Evolutionary conservation across 2,329 filamentous ascomycete genomes (phyloP).

Genomic region (Xylariaceae sp.): DNA sequence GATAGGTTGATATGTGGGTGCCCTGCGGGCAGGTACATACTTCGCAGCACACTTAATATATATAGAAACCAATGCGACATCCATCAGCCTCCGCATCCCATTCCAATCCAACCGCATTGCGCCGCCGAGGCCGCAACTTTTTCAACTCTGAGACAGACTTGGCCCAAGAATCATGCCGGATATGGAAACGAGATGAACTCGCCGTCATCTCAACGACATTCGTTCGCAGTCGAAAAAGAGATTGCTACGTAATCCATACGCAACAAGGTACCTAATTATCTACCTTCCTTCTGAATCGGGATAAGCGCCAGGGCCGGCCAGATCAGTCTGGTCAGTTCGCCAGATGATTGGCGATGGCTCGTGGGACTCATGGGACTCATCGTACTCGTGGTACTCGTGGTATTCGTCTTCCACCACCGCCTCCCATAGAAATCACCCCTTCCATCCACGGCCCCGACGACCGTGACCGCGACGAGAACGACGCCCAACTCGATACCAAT

Average conservation of each 20-base stretch:
- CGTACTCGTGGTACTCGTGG: no score
- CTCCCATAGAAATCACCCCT: conserved; percentile 36
- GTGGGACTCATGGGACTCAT: conserved; percentile 20
- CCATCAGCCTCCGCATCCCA: no score
- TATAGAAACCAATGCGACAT: no score
- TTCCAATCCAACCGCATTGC: neutral
- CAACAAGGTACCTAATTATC: neutral
- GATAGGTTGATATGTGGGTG: no score
- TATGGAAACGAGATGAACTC: conserved; percentile 30
- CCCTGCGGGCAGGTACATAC: no score
- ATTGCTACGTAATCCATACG: neutral
- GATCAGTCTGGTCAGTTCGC: neutral
- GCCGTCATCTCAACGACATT: conserved; percentile 3
- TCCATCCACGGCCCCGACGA: conserved; percentile 34
- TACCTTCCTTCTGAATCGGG: conserved; percentile 29
- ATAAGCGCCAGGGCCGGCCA: conserved; percentile 29
- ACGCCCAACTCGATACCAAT: conserved; percentile 1
- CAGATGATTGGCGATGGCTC: conserved; percentile 29
- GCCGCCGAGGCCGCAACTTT: conserved; percentile 5
- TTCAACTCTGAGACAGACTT: neutral
- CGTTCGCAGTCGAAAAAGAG: conserved; percentile 19
- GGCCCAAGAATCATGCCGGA: conserved; percentile 2
- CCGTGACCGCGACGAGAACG: conserved; percentile 4
- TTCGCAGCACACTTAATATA: no score
- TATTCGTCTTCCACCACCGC: conserved; percentile 23